A percentile compares a stretch with the other conserved stretches of the same genome.
Evolutionary conservation across 805 yeast genomes (phyloP).

Genomic region (Cyberlindnera suaveolens): DNA sequence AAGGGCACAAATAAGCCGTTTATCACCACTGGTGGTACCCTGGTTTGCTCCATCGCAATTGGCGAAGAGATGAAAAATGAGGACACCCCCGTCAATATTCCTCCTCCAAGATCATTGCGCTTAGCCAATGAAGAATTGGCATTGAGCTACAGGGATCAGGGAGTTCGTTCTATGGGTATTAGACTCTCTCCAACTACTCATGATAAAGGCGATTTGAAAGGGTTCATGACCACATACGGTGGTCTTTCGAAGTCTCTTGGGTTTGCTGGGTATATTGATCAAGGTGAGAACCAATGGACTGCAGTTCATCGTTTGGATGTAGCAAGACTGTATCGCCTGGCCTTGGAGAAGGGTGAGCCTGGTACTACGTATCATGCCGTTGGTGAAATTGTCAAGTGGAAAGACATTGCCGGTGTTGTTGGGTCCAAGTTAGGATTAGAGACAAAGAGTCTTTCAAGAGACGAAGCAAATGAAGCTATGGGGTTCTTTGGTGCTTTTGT

Average conservation of each 20-base stretch:
- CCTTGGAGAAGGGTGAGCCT: constrained; percentile 23
- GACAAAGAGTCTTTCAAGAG: constrained; percentile 12
- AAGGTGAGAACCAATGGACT: constrained; percentile 28
- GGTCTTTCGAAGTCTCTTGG: constrained; percentile 28
- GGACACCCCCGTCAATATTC: neutral
- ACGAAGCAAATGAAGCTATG: constrained; percentile 8
- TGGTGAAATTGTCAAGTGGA: constrained; percentile 21
- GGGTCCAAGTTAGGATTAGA: constrained; percentile 18
- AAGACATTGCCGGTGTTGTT: constrained; percentile 25
- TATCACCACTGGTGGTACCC: too few relatives aligned
- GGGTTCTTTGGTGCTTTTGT: constrained; percentile 15
- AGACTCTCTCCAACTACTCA: constrained; percentile 33
- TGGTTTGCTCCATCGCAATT: too few relatives aligned
- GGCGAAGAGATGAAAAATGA: too few relatives aligned
- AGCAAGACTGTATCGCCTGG: constrained; percentile 26
- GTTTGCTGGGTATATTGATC: constrained; percentile 31
- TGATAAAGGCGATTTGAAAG: constrained; percentile 24
- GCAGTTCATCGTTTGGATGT: constrained; percentile 30
- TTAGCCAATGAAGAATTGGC: constrained; percentile 11
- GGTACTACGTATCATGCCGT: constrained; percentile 24
- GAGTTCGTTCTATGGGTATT: constrained; percentile 22
- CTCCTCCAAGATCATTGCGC: constrained; percentile 6
- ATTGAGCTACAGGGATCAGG: constrained; percentile 16
- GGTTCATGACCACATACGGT: constrained; percentile 19
- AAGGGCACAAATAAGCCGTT: too few relatives aligned